Evolutionary conservation across 371 early-diverging fungal genomes (phyloP).

Genomic region (Lichtheimia ramosa): DNA sequence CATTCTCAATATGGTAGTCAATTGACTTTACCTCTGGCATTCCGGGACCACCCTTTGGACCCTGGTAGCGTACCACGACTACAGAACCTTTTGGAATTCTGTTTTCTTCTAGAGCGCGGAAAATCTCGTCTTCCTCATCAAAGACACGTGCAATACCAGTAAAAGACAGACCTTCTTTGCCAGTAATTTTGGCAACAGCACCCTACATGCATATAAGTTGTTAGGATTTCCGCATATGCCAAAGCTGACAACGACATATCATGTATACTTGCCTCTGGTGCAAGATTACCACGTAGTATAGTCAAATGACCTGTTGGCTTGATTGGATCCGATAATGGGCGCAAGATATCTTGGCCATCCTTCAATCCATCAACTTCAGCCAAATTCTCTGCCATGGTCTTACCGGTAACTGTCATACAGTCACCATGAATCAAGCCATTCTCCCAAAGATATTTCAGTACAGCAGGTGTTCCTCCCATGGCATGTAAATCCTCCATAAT

Average conservation of each 20-base stretch:
- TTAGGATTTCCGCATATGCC: not conserved
- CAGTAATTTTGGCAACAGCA: slow-evolving; percentile 97
- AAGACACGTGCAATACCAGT: slow-evolving; percentile 86
- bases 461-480: slow-evolving; percentile 86
- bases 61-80: slow-evolving; percentile 82
- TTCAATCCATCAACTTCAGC: slow-evolving; percentile 65
- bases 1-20: too few species aligned
- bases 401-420: slow-evolving; percentile 92
- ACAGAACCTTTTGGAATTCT: slow-evolving; percentile 75
- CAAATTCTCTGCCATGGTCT: slow-evolving; percentile 90
- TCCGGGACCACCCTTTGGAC: slow-evolving; percentile 90
- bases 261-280: slow-evolving; percentile 58
- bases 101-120: slow-evolving; percentile 76
- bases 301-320: slow-evolving; percentile 80
- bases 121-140: slow-evolving; percentile 89
- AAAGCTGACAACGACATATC: not conserved
- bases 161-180: slow-evolving; percentile 93
- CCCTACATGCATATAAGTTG: slow-evolving; percentile 46
- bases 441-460: slow-evolving; percentile 84
- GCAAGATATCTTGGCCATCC: slow-evolving; percentile 69
- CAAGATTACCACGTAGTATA: slow-evolving; percentile 77
- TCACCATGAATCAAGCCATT: slow-evolving; percentile 83
- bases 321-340: slow-evolving; percentile 67
- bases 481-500: slow-evolving; percentile 92
- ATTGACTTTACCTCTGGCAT: slow-evolving; percentile 68